Evolutionary conservation across 495 filamentous ascomycete genomes (phyloP).

Genomic region (Tetracladium setigerum): DNA sequence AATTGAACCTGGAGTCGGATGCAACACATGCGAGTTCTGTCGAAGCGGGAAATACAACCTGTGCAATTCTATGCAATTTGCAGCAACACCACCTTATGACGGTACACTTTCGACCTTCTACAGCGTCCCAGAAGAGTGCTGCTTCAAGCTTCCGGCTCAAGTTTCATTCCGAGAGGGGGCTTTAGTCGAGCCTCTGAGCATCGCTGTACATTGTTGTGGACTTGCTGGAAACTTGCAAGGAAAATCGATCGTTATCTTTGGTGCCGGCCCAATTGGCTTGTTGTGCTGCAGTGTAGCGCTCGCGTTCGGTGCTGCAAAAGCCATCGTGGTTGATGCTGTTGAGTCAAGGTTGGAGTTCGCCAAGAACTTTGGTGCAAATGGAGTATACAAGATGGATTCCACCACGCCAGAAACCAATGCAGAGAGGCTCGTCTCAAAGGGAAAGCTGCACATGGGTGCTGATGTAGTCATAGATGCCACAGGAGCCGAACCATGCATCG

Average conservation of each 20-base stretch:
- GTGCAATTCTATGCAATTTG: slow-evolving; percentile 74
- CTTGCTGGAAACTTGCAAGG: slow-evolving; percentile 76
- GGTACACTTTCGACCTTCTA: slow-evolving; percentile 87
- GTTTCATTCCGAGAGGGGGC: slow-evolving; percentile 88
- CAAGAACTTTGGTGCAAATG: slow-evolving; percentile 56
- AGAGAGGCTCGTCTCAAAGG: slow-evolving; percentile 32
- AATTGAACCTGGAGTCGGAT: slow-evolving; percentile 86
- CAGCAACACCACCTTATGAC: slow-evolving; percentile 80
- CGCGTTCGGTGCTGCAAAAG: slow-evolving; percentile 76
- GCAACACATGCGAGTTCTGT: slow-evolving; percentile 81
- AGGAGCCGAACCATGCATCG: slow-evolving; percentile 44
- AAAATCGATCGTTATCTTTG: slow-evolving; percentile 78
- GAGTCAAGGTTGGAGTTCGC: slow-evolving; percentile 76
- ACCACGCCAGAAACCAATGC: too few relatives aligned
- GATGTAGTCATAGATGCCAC: slow-evolving; percentile 53
- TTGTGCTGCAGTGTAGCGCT: slow-evolving; percentile 62
- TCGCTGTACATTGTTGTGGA: slow-evolving; percentile 52
- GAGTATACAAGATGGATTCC: slow-evolving; percentile 15
- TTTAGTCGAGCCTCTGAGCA: slow-evolving; percentile 77
- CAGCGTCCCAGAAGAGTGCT: slow-evolving; percentile 86
- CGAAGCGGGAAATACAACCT: slow-evolving; percentile 89
- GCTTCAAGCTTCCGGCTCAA: slow-evolving; percentile 77
- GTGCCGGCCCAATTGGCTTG: slow-evolving; percentile 83
- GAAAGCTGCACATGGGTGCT: slow-evolving; percentile 38
- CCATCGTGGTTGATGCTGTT: slow-evolving; percentile 89